Base-by-base conservation (phyloP, 116 monocot species). In the Zostera marina region DNA sequence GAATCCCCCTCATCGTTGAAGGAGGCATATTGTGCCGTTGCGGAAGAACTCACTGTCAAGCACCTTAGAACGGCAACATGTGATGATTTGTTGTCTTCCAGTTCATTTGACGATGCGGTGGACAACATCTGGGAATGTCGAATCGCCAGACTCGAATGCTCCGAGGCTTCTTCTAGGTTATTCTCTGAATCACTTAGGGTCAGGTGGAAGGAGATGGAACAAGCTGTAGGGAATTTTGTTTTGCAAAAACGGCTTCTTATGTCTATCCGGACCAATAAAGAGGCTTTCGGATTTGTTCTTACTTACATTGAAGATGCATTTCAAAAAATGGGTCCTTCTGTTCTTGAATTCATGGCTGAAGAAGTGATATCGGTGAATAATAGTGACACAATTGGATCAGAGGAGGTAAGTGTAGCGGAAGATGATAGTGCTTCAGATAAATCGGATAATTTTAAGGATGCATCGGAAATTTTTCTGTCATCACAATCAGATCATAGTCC, bases 21-120 rank as follows among this genome's bases (percentile, higher is more conserved):
- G 54, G 52, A 44, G 15, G 81, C 81, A n/a, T 86, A 78, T 56
- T 66, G 70, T 47, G 72, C 81, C 22, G 68, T 68, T 16, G 75
- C 81, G 45, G 67, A 47, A 21, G 63, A 76, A 23, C 59, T 68
- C 47, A 63, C 80, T 1, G 69, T 53, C 11, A 1, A 47, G 3
- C 21, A 42, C 54, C 65, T 48, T 56, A 56, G 32, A 5, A 32
- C 32, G 32, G 5, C 4, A 19, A 41, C 65, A 56, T 41, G 22
- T 54, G 12, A 47, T 41, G 14, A 43, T 40, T 4, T 11, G 17
- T 11, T 12, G 15, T 42, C n/a, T 66, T 64, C 52, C 20, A n/a
- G 22, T 32, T 32, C 32, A 3, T 32, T 32, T 5, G 32, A 32
- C 7, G 59, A 66, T 8, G 70, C 61, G 0, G 75, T 74, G 9